A percentile compares a stretch with the other conserved stretches of the same genome.
Evolutionary conservation across 2,329 filamentous ascomycete genomes (phyloP).

Genomic region (Pseudonectria buxi): DNA sequence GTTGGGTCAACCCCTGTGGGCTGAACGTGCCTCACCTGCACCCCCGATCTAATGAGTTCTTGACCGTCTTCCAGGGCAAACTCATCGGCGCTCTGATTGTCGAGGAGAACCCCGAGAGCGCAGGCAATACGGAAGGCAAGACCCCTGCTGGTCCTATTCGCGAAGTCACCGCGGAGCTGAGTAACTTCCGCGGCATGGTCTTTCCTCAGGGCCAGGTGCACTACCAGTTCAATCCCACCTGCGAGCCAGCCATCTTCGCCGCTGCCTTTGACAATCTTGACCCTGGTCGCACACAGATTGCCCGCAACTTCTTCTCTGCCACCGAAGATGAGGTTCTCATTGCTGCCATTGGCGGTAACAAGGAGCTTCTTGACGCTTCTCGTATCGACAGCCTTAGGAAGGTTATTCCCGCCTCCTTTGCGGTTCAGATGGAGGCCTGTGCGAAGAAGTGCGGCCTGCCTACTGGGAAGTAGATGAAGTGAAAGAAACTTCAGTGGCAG

Average conservation of each 20-base stretch:
- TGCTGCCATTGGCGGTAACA: conserved; percentile 35
- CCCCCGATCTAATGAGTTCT: conserved; percentile 41
- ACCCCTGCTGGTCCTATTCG: too few species aligned
- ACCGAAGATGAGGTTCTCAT: conserved; percentile 28
- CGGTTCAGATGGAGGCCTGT: conserved; percentile 44
- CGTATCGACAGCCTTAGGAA: conserved; percentile 34
- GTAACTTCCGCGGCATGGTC: too few species aligned
- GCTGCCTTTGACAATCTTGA: conserved; percentile 41
- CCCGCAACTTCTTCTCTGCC: conserved; percentile 41
- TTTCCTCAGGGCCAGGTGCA: conserved; percentile 46
- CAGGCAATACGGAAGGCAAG: conserved; percentile 39
- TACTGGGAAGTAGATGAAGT: too few species aligned
- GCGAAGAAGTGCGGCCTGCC: conserved; percentile 41
- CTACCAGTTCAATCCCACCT: conserved; percentile 45
- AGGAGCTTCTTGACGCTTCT: conserved; percentile 30
- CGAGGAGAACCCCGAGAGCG: conserved; percentile 33
- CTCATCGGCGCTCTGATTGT: conserved; percentile 38
- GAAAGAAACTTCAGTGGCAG: too few species aligned
- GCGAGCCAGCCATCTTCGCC: conserved; percentile 40
- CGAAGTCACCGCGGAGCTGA: too few species aligned
- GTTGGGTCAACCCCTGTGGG: conserved; percentile 42
- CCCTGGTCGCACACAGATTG: conserved; percentile 38
- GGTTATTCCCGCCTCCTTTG: conserved; percentile 41
- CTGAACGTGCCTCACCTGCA: conserved; percentile 46
- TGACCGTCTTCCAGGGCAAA: conserved; percentile 37